phyloP scores from a whole-genome alignment of 495 filamentous ascomycete genomes.

The Aspergillus conjunctus region DNA sequence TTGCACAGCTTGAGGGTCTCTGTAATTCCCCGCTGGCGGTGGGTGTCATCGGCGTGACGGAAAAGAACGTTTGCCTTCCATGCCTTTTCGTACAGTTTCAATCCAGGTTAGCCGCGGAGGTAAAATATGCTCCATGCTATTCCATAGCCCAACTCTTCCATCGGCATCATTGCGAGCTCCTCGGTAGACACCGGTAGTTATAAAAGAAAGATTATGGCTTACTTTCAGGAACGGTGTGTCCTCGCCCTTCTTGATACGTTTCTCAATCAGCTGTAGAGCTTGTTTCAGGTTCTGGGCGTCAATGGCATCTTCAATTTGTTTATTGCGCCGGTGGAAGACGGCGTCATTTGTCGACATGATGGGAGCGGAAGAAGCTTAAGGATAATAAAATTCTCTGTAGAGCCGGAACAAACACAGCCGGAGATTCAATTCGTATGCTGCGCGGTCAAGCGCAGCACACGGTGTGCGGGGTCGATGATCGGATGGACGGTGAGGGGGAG shows the following conservation, averaged over 20 bases:
- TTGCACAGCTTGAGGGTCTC: conserved; percentile 52
- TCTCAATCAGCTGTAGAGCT: conserved; percentile 60
- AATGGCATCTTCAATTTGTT: conserved; percentile 60
- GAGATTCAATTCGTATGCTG: conserved; percentile 27
- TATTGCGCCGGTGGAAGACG: conserved; percentile 57
- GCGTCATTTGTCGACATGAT: conserved; percentile 45
- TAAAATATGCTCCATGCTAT: too few species aligned
- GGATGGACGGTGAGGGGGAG: conserved; percentile 23
- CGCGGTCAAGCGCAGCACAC: conserved; percentile 35
- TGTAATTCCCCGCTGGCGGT: conserved; percentile 45
- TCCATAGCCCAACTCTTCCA: too few species aligned
- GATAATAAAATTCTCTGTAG: background rate
- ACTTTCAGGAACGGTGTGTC: conserved; percentile 47
- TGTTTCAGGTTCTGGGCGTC: conserved; percentile 59
- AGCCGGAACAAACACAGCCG: background rate
- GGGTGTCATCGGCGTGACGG: conserved; percentile 45
- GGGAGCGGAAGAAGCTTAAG: background rate
- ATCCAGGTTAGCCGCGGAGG: conserved; percentile 22
- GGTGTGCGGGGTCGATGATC: conserved; percentile 18
- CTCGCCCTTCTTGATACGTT: conserved; percentile 63
- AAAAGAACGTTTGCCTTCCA: conserved; percentile 56
- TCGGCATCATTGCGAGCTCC: too few species aligned
- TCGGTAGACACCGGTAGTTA: too few species aligned
- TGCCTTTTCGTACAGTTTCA: conserved; percentile 35
- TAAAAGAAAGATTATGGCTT: conserved; percentile 3